Evolutionary conservation across 140 eudicot genomes (phyloP).

Genomic region (Flaveria floridana): DNA sequence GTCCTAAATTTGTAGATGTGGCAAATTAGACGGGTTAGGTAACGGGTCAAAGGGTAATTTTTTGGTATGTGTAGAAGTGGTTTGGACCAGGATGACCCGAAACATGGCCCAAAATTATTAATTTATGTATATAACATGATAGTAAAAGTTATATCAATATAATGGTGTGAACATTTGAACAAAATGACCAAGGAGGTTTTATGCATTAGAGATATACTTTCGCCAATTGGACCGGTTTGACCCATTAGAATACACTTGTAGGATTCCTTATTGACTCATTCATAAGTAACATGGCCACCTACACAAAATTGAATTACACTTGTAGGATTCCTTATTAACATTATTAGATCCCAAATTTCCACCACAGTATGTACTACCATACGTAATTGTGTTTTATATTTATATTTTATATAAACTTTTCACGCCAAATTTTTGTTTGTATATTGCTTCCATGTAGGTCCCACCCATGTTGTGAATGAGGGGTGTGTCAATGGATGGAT

Average conservation of each 20-base stretch:
- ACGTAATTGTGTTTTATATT: neutral
- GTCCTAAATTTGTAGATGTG: constrained; percentile 12
- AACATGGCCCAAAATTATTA: neutral
- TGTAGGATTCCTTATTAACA: neutral
- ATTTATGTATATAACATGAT: neutral
- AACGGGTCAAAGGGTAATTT: neutral
- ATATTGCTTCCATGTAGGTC: neutral
- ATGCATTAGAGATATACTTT: neutral
- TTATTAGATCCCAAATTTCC: neutral
- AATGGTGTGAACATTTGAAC: neutral
- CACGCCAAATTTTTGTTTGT: neutral
- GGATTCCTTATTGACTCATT: neutral
- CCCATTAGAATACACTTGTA: too few relatives aligned
- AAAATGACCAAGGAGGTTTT: neutral
- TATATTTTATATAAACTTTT: neutral
- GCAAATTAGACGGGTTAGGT: neutral
- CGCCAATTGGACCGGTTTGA: neutral
- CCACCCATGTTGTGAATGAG: neutral
- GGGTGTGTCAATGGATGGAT: neutral
- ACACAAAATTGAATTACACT: neutral
- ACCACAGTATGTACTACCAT: neutral
- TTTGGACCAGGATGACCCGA: neutral
- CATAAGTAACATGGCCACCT: neutral
- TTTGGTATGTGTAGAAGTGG: constrained; percentile 5
- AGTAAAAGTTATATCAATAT: neutral